A percentile compares a stretch with the other conserved stretches of the same genome.
Conservation (phyloP, 1,284 basidiomycete genomes). For the Hypsizygus ulmarius region DNA sequence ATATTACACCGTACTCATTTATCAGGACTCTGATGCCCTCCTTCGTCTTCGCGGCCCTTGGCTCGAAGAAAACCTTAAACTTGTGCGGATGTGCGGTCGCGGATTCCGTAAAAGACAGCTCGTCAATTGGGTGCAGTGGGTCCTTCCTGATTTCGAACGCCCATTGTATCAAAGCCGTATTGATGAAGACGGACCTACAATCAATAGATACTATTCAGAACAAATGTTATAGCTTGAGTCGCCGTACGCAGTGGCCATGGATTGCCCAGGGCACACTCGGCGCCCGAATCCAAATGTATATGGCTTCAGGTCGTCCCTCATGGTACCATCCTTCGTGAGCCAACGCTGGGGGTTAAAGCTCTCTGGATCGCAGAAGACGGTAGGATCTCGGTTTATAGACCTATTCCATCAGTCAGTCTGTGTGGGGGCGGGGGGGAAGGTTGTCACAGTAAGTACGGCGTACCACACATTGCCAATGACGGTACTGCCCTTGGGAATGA, state of each 20-base stretch:
- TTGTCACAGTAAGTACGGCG: neutral
- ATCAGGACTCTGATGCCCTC: slow-evolving; percentile 33
- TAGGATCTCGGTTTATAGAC: slow-evolving; percentile 55
- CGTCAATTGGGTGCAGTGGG: slow-evolving; percentile 49
- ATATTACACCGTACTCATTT: slow-evolving; percentile 31
- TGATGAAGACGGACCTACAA: slow-evolving; percentile 56
- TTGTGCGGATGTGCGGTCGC: slow-evolving; percentile 56
- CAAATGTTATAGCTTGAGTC: neutral
- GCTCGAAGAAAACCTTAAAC: slow-evolving; percentile 52
- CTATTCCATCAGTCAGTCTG: slow-evolving; percentile 22
- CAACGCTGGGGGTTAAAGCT: slow-evolving; percentile 57
- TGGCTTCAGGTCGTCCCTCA: slow-evolving; percentile 47
- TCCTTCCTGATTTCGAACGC: slow-evolving; percentile 52
- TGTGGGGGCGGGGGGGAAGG: neutral
- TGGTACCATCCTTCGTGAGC: slow-evolving; percentile 46
- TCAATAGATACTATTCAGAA: neutral
- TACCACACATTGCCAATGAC: slow-evolving; percentile 65
- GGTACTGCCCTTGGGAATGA: slow-evolving; percentile 57
- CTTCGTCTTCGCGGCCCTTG: slow-evolving; percentile 29
- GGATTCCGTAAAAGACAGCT: slow-evolving; percentile 53
- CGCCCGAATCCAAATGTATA: slow-evolving; percentile 62
- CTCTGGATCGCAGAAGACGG: slow-evolving; percentile 56
- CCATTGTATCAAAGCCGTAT: slow-evolving; percentile 59
- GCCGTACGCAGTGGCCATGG: slow-evolving; percentile 51
- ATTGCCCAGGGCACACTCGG: slow-evolving; percentile 58